Evolutionary conservation across 2,329 filamentous ascomycete species (phyloP).

Genomic region (Hypoxylon sp.): DNA sequence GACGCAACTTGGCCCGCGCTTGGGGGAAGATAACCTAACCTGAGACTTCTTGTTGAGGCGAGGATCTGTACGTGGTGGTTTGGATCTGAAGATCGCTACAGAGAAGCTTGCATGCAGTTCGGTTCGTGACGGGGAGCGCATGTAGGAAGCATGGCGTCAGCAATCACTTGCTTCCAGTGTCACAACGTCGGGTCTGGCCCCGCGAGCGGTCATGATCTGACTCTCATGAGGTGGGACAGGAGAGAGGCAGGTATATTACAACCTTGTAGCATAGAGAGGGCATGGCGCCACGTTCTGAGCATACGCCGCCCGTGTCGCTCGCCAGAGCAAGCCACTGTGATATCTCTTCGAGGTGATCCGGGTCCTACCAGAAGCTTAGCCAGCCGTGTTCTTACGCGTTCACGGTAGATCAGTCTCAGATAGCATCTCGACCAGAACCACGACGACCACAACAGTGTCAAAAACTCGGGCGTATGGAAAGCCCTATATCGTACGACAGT

Average conservation of each 20-base stretch:
- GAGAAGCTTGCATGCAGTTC: constrained; percentile 3
- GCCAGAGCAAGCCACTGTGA: constrained; percentile 11
- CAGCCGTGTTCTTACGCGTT: constrained; percentile 2
- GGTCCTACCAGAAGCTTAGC: constrained; percentile 22
- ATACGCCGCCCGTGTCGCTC: constrained; percentile 5
- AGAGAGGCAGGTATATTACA: not conserved
- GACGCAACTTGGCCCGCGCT: not conserved
- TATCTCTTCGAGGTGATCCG: constrained; percentile 7
- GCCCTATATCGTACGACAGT: not conserved
- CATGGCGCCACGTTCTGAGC: constrained; percentile 3
- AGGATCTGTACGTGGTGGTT: not conserved
- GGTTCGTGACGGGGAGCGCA: constrained; percentile 17
- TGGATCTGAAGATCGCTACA: constrained; percentile 14
- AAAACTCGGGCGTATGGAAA: not conserved
- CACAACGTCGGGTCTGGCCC: constrained; percentile 22
- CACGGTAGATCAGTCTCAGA: not conserved
- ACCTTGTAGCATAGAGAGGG: not conserved
- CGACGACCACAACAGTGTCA: not conserved
- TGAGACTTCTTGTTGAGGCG: not conserved
- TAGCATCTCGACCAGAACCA: not conserved
- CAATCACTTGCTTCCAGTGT: constrained; percentile 18
- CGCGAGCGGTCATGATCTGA: constrained; percentile 19
- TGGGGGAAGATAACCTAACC: not conserved
- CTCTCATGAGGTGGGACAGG: not conserved
- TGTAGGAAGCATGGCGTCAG: constrained; percentile 23